phyloP scores from a whole-genome alignment of 805 yeast genomes.

The Pichia occidentalis region DNA sequence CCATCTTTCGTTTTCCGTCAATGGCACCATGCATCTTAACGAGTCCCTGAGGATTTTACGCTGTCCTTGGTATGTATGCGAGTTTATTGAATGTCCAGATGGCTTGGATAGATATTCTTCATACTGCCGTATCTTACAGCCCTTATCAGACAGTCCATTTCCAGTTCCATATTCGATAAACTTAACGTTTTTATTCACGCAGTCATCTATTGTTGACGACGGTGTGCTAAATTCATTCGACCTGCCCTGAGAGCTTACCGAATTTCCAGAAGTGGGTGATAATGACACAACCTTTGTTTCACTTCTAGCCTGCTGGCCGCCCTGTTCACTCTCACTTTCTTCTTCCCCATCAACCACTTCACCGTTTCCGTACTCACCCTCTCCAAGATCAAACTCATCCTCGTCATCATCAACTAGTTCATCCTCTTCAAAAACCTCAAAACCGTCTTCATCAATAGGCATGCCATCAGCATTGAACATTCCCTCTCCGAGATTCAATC shows the following conservation, averaged over 20 bases:
- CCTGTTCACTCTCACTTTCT: constrained; percentile 2
- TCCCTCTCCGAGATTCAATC: too few relatives aligned
- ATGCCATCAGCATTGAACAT: constrained; percentile 11
- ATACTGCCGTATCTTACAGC: constrained; percentile 1
- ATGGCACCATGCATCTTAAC: constrained; percentile 30
- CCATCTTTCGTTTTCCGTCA: constrained; percentile 31
- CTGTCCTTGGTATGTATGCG: constrained; percentile 18
- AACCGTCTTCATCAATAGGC: constrained; percentile 5
- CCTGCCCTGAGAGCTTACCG: constrained; percentile 1
- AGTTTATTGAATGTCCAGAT: not conserved
- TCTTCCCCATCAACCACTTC: constrained; percentile 1
- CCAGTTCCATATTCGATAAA: too few relatives aligned
- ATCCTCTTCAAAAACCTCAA: constrained; percentile 3
- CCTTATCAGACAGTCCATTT: not conserved
- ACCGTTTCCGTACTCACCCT: not conserved
- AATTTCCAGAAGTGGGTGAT: constrained; percentile 4
- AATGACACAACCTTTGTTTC: constrained; percentile 5
- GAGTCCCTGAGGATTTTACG: constrained; percentile 28
- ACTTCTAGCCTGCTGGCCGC: not conserved
- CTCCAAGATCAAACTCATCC: constrained; percentile 5
- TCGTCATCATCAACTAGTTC: constrained; percentile 8
- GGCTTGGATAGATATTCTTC: constrained; percentile 13
- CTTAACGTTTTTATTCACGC: too few relatives aligned
- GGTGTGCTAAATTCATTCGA: too few relatives aligned
- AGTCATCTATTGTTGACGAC: too few relatives aligned